Base-by-base conservation (phyloP, 176 grass and related monocot species). In the Olyra latifolia region DNA sequence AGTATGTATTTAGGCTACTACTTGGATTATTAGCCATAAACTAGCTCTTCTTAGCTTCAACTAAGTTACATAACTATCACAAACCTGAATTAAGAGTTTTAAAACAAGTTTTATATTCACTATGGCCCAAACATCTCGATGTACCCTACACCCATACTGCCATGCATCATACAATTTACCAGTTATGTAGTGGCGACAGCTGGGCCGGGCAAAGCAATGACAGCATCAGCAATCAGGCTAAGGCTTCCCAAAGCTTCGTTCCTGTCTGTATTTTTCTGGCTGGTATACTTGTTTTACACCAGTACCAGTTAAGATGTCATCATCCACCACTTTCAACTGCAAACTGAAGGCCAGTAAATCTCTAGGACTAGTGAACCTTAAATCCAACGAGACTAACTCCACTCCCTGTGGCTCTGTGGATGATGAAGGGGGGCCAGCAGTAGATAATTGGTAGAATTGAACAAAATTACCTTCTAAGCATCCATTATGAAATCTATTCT, bases 21-120 rank as follows among this genome's bases (percentile, higher is more conserved):
- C 65, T 67, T 67, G 30, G 62, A 40, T 42, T 66, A 66, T 66
- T 42, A 66, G 38, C 38, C 38, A 66, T 66, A 66, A 25, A 45
- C 44, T 2, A 45, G 7, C 22, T 10, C 44, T 69, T 45, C 14
- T 5, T 69, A 9, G 12, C 66, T 69, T 45, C 23, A 8, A 16
- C 41, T 69, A 69, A 22, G 24, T 45, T 69, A 27, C 24, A 69
- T 46, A 69, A 69, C 22, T 69, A 2, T 16, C 66, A 41, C 41
- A 41, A 10, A 16, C 22, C 64, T 20, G 38, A 67, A 7, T 43
- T 45, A 45, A 45, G 43, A 45, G 43, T 45, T 45, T 11, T 45
- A 45, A 45, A 45, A 11, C 40, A 1, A 17, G 41, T 20, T 22
- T n/a, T 66, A 39, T 42, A 4, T 43, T 67, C 39, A 44, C n/a